These are phyloP conservation scores for Apiospora phragmitis DNA, from an alignment of 2,329 filamentous ascomycete genomes.

Conservation along the genomic window DNA sequence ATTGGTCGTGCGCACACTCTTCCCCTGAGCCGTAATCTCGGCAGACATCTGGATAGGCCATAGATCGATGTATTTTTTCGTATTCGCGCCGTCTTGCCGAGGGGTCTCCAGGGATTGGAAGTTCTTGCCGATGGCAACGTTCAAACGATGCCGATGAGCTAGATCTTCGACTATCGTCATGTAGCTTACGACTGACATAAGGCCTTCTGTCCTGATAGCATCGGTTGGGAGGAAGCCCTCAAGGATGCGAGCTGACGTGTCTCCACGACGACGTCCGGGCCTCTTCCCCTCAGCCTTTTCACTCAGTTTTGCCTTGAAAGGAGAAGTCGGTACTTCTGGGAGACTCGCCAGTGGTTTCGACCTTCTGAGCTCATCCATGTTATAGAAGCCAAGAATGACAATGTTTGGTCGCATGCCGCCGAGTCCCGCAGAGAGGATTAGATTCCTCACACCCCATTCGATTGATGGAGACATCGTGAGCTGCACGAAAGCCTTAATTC, in stretches of 20 bases:
- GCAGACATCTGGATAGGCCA: constrained; percentile 96
- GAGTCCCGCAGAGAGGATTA: constrained; percentile 77
- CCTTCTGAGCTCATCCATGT: constrained; percentile 72
- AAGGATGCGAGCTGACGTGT: constrained; percentile 56
- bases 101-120: constrained; percentile 78
- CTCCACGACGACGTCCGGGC: constrained; percentile 44
- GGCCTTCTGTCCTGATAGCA: constrained; percentile 64
- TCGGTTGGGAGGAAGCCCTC: constrained; percentile 68
- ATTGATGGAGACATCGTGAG: constrained; percentile 79
- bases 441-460: constrained; percentile 82
- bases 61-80: constrained; percentile 80
- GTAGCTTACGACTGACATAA: constrained; percentile 72
- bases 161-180: constrained; percentile 83
- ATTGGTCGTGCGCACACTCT: constrained; percentile 77
- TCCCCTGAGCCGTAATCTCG: constrained; percentile 68
- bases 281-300: constrained; percentile 33
- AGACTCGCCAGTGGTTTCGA: constrained; percentile 58
- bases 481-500: constrained; percentile 88
- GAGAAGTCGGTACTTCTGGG: constrained; percentile 46
- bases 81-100: constrained; percentile 53
- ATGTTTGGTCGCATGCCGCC: constrained; percentile 91
- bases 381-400: constrained; percentile 77
- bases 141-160: constrained; percentile 74
- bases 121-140: constrained; percentile 81
- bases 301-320: constrained; percentile 32